Percentiles rank a stretch among this genome's conserved stretches.
These are phyloP conservation scores for Trichoderma semiorbis DNA, from an alignment of 2,329 filamentous ascomycete species.

Conservation along the genomic window DNA sequence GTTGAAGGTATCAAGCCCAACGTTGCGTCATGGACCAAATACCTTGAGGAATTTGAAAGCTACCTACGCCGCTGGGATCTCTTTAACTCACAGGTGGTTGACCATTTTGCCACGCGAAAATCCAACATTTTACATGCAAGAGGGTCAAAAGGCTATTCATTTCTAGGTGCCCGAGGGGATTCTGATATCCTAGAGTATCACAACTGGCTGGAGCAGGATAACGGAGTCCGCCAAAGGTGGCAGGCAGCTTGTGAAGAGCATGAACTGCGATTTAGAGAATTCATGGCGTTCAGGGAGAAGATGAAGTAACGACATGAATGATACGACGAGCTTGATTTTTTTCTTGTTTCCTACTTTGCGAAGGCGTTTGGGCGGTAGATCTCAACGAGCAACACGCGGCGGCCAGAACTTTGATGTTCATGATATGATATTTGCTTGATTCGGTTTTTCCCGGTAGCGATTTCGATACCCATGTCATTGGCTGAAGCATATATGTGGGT, in stretches of 20 bases:
- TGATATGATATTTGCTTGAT: not conserved
- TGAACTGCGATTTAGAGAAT: constrained; percentile 55
- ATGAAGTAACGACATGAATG: constrained; percentile 33
- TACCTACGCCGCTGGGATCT: constrained; percentile 50
- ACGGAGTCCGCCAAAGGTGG: constrained; percentile 60
- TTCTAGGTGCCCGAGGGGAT: constrained; percentile 42
- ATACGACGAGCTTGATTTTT: not conserved
- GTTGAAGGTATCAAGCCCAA: constrained; percentile 44
- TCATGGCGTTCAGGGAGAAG: constrained; percentile 46
- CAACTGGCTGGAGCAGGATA: constrained; percentile 60
- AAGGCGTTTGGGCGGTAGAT: not conserved
- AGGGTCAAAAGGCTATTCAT: constrained; percentile 42
- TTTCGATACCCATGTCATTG: constrained; percentile 4
- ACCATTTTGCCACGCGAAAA: constrained; percentile 54
- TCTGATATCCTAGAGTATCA: constrained; percentile 56
- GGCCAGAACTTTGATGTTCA: not conserved
- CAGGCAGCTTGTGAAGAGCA: constrained; percentile 57
- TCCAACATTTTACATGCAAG: constrained; percentile 38
- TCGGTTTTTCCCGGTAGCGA: not conserved
- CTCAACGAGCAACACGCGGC: not conserved
- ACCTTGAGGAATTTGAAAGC: constrained; percentile 49
- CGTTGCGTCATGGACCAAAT: constrained; percentile 45
- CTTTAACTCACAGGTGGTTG: constrained; percentile 52
- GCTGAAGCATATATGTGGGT: not conserved
- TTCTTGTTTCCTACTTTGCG: not conserved